Evolutionary conservation across 78 protist genomes (phyloP).

Genomic region (Dictyostelium capitatum): DNA sequence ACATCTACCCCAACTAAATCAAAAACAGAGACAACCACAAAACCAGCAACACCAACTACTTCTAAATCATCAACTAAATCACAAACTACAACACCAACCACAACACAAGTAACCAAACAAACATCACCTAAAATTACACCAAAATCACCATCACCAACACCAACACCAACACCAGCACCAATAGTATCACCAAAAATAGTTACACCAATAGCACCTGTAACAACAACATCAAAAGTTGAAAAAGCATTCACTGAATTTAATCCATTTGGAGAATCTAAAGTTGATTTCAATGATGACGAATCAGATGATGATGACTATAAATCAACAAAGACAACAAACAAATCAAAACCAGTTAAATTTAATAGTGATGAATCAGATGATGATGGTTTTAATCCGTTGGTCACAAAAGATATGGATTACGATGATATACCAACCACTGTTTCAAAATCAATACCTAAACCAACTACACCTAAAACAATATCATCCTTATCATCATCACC

Average conservation of each 20-base stretch:
- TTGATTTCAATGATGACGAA: background rate
- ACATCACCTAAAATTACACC: background rate
- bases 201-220: background rate
- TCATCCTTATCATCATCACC: background rate
- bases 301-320: background rate
- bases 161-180: background rate
- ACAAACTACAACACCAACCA: background rate
- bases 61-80: background rate
- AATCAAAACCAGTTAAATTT: slow-evolving; percentile 17
- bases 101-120: background rate
- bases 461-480: background rate
- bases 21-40: background rate
- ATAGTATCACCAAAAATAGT: background rate
- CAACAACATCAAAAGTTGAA: background rate
- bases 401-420: background rate
- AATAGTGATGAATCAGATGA: slow-evolving; percentile 1
- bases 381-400: slow-evolving; percentile 4
- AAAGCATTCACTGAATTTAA: slow-evolving; percentile 8
- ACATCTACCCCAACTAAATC: background rate
- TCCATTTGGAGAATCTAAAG: slow-evolving; percentile 9
- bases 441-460: background rate
- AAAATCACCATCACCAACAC: background rate
- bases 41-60: background rate
- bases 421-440: background rate
- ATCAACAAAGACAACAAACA: background rate